These are phyloP conservation scores for Reticulascus tulasneorum DNA, from an alignment of 2,329 filamentous ascomycete species.

Conservation along the genomic window DNA sequence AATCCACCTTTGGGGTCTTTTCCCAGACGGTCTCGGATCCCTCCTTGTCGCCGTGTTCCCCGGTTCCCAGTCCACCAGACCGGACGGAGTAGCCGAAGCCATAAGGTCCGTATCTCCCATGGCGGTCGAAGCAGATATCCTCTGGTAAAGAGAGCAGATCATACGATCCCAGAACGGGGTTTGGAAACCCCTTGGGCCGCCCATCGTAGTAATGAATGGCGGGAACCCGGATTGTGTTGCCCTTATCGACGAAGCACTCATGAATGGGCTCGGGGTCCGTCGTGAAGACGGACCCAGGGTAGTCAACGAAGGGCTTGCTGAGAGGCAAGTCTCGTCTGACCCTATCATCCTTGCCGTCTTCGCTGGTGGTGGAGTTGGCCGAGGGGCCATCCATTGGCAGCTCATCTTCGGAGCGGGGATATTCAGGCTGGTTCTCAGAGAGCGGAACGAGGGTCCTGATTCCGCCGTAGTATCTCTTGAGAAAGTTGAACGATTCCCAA, in stretches of 20 bases:
- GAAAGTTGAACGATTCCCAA: constrained; percentile 83
- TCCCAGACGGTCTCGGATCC: constrained; percentile 79
- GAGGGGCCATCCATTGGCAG: constrained; percentile 37
- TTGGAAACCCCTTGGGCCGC: constrained; percentile 77
- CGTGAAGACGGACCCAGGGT: constrained; percentile 33
- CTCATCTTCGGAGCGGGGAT: constrained; percentile 65
- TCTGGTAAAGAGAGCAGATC: constrained; percentile 73
- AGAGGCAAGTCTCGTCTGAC: constrained; percentile 30
- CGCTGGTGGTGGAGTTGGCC: constrained; percentile 27
- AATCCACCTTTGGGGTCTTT: constrained; percentile 69
- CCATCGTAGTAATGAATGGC: constrained; percentile 70
- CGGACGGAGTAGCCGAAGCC: constrained; percentile 80
- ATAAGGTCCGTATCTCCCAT: constrained; percentile 83
- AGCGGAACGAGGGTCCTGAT: constrained; percentile 66
- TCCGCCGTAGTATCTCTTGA: constrained; percentile 88
- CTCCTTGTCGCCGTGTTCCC: constrained; percentile 77
- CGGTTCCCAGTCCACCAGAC: constrained; percentile 78
- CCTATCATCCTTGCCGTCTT: constrained; percentile 22
- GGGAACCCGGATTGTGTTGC: constrained; percentile 63
- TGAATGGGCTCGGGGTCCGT: constrained; percentile 49
- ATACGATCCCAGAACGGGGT: constrained; percentile 83
- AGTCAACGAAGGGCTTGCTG: constrained; percentile 50
- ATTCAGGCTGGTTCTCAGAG: constrained; percentile 71
- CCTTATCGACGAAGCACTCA: constrained; percentile 74
- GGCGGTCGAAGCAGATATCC: constrained; percentile 90